phyloP scores from a whole-genome alignment of 129 eudicot genomes.

The Centrapalus pauciflorus region DNA sequence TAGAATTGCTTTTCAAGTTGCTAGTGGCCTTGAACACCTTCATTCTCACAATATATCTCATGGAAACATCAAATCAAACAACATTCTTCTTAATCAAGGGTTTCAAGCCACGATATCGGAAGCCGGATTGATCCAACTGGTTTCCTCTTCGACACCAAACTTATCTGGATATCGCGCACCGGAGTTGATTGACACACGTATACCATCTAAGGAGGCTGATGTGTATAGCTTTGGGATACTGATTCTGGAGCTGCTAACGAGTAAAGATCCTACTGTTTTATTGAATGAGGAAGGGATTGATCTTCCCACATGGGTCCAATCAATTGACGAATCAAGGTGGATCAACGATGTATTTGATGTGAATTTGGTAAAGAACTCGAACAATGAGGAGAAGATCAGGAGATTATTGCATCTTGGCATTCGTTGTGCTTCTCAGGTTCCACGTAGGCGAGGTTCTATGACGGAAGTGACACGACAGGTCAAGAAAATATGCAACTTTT shows the following conservation, averaged over 20 bases:
- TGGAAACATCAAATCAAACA: conserved; percentile 55
- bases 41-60: conserved; percentile 42
- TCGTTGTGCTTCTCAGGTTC: conserved; percentile 43
- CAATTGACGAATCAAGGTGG: conserved; percentile 35
- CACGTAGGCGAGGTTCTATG: conserved; percentile 37
- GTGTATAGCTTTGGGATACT: conserved; percentile 55
- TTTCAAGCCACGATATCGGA: conserved; percentile 35
- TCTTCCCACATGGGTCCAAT: conserved; percentile 37
- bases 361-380: conserved; percentile 21
- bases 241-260: conserved; percentile 43
- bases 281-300: conserved; percentile 35
- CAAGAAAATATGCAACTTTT: conserved; percentile 32
- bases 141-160: conserved; percentile 29
- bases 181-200: conserved; percentile 34
- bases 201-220: conserved; percentile 44
- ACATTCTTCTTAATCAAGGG: conserved; percentile 32
- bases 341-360: conserved; percentile 31
- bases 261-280: conserved; percentile 33
- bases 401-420: conserved; percentile 44
- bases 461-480: conserved; percentile 25
- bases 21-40: conserved; percentile 40
- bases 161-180: conserved; percentile 47
- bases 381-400: conserved; percentile 31
- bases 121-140: conserved; percentile 39
- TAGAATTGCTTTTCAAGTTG: conserved; percentile 42